Conservation (phyloP, 306 rosid species). For the Cicer yamashitae region DNA sequence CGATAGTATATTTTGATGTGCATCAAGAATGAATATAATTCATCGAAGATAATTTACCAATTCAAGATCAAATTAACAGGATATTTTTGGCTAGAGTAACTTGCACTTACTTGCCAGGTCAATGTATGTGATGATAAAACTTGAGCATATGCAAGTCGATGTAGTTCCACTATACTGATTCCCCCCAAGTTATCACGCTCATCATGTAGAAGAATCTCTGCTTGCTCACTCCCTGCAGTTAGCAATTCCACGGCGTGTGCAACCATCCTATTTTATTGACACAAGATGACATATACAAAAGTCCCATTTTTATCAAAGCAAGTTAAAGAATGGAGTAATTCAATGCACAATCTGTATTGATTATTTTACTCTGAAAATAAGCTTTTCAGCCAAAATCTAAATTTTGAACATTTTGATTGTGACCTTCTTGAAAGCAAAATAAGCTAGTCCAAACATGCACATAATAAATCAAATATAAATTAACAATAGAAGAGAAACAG, state of each 20-base stretch:
- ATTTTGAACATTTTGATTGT: constrained; percentile 19
- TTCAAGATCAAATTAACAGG: constrained; percentile 35
- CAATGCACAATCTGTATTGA: not conserved
- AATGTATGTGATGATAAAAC: constrained; percentile 82
- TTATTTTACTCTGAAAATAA: not conserved
- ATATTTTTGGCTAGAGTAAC: constrained; percentile 27
- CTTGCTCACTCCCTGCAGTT: constrained; percentile 86
- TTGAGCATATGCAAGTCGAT: constrained; percentile 92
- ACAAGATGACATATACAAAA: constrained; percentile 38
- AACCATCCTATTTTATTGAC: constrained; percentile 79
- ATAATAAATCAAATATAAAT: not conserved
- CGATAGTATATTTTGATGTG: constrained; percentile 5
- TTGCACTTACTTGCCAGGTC: constrained; percentile 93
- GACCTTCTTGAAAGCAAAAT: constrained; percentile 14
- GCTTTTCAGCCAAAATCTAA: constrained; percentile 5
- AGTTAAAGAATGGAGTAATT: constrained; percentile 29
- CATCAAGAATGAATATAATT: constrained; percentile 15
- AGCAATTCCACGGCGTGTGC: constrained; percentile 86
- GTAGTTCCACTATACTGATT: constrained; percentile 85
- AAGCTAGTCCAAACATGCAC: constrained; percentile 26
- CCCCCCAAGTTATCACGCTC: constrained; percentile 80
- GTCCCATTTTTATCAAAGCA: constrained; percentile 35
- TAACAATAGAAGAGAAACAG: constrained; percentile 38
- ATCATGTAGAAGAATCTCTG: constrained; percentile 80
- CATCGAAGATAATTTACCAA: constrained; percentile 32